Evolutionary conservation across 345 rosid species (phyloP).

Genomic region (Hypericum perforatum): DNA sequence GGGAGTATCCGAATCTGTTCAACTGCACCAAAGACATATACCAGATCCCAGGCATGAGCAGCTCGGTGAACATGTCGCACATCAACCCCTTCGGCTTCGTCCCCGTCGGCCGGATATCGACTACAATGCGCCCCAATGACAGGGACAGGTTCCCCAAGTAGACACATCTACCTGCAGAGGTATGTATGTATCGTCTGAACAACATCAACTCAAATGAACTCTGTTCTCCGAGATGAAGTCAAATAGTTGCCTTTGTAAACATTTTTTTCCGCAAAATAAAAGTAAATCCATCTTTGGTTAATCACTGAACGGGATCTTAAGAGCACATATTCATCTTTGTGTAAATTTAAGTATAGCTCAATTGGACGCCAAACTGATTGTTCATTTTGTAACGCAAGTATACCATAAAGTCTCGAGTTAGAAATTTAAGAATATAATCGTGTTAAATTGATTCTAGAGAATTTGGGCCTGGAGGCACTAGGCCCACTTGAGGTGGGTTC

Average conservation of each 20-base stretch:
- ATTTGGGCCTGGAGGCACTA: constrained; percentile 76
- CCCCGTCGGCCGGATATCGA: constrained; percentile 52
- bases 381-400: constrained; percentile 7
- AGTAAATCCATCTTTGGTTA: no score
- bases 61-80: constrained; percentile 55
- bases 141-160: constrained; percentile 36
- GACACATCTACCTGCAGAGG: neutral
- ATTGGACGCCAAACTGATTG: no score
- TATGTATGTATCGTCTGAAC: neutral
- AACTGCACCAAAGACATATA: constrained; percentile 58
- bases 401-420: constrained; percentile 14
- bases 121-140: constrained; percentile 46
- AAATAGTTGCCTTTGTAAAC: no score
- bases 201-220: neutral
- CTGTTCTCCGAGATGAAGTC: constrained; percentile 34
- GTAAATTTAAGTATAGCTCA: no score
- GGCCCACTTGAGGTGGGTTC: constrained; percentile 54
- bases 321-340: no score
- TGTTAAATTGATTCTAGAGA: constrained; percentile 45
- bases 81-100: constrained; percentile 60
- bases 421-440: constrained; percentile 23
- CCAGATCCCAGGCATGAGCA: constrained; percentile 45
- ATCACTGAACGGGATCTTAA: no score
- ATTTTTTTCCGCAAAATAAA: no score
- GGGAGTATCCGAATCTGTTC: constrained; percentile 62